Base-by-base conservation (phyloP, 345 rosid species). In the Gossypium sturtianum region DNA sequence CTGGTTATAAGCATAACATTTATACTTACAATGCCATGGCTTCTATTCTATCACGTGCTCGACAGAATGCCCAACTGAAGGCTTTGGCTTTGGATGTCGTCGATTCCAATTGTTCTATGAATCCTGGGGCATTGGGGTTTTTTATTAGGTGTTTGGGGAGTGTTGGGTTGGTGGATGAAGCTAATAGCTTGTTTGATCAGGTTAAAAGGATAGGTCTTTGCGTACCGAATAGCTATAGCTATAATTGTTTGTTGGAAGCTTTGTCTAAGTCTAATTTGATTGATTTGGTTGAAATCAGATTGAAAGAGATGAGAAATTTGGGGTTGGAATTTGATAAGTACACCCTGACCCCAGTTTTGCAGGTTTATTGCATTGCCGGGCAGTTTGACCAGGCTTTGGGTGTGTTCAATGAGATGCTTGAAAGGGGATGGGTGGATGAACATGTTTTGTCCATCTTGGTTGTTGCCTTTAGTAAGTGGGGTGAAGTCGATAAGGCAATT, bases 21-120 rank as follows among this genome's bases (percentile, higher is more conserved):
- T 90, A 94, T 66, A 80, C 91, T 80, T 90, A 84, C 81, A 94
- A 92, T 75, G 91, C 97, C 79, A 89, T 94, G 97, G 97, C 97
- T 1, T 84, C 83, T 19, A 81, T 89, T 84, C 94, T 94, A 67
- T 90, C 97, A 85, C 83, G 87, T 87, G 97, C 91, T 94, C 97
- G 98, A 90, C 94, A 87, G 79, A 86, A 85, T 84, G 91, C 87
- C 87, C 78, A 78, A 84, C 74, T 94, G 83, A 89, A 74, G 78
- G 70, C 12, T 71, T 81, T 94, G 80, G 87, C 75, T 1, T 22
- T 27, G 47, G 85, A 89, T 43, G 80, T 88, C 72, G 52, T 89
- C 15, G 76, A 45, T 78, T 88, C 93, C 4, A 77, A 80, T 2
- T 94, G 94, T 80, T 58, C 61, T 11, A 88, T 94, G 89, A 80